Conservation (phyloP, 345 rosid genomes). For the Clausena lansium region DNA sequence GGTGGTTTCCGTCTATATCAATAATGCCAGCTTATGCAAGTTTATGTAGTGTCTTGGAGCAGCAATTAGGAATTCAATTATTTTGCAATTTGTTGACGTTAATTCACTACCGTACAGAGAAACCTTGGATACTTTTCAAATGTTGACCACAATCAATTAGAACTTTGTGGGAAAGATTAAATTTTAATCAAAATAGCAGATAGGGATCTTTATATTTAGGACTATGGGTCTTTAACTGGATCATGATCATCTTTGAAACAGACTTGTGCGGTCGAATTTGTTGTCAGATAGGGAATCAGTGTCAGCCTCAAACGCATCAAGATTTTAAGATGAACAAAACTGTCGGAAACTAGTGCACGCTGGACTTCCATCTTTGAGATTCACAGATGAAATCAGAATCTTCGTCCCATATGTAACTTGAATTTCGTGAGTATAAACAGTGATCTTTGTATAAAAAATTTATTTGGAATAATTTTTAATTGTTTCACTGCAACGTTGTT, state of each 20-base stretch:
- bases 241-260: not conserved
- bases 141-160: not conserved
- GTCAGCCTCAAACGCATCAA: not conserved
- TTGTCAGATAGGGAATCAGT: not conserved
- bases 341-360: not conserved
- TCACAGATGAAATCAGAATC: not conserved
- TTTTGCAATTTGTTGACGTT: not conserved
- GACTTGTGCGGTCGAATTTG: conserved; percentile 6
- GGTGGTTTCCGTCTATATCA: not conserved
- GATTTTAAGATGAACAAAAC: too few species aligned
- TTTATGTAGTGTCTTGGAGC: not conserved
- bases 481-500: not conserved
- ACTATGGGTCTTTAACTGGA: not conserved
- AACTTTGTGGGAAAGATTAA: not conserved
- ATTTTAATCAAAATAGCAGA: not conserved
- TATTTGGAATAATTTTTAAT: not conserved
- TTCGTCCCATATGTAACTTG: conserved; percentile 1
- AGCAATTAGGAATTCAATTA: not conserved
- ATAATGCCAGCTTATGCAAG: conserved; percentile 1
- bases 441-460: not conserved
- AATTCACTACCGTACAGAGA: not conserved
- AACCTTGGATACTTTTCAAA: not conserved
- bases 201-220: not conserved
- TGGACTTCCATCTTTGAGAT: not conserved
- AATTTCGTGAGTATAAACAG: not conserved